These are phyloP conservation scores for Oryza coarctata DNA, from an alignment of 176 grass and related monocot species.

Conservation along the genomic window DNA sequence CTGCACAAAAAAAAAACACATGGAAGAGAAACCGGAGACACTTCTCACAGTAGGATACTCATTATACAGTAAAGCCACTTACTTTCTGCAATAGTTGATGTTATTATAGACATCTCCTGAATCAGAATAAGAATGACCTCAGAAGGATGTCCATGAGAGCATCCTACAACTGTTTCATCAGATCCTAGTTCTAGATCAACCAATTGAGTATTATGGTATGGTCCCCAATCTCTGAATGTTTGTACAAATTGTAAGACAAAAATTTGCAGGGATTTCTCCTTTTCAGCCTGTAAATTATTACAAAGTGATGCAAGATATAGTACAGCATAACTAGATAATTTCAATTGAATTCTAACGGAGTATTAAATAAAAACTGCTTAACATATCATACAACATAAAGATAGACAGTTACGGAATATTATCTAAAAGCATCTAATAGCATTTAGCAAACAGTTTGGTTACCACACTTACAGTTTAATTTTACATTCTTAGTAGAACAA, in stretches of 20 bases:
- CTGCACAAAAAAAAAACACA: neutral
- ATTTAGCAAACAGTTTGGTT: neutral
- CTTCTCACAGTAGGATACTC: constrained; percentile 1
- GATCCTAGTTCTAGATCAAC: constrained; percentile 44
- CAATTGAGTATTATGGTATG: constrained; percentile 42
- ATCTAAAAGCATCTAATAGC: neutral
- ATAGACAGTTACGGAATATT: neutral
- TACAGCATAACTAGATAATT: neutral
- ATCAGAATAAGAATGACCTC: constrained; percentile 86
- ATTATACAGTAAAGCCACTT: constrained; percentile 46
- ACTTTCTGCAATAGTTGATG: constrained; percentile 70
- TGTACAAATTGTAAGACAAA: constrained; percentile 79
- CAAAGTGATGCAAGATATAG: constrained; percentile 32
- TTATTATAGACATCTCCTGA: constrained; percentile 77
- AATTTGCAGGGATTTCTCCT: constrained; percentile 73
- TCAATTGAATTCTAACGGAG: neutral
- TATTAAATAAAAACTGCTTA: constrained; percentile 11
- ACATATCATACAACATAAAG: constrained; percentile 9
- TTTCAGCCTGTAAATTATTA: constrained; percentile 67
- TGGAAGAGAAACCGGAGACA: constrained; percentile 2
- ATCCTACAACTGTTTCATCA: constrained; percentile 67
- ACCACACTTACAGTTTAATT: neutral
- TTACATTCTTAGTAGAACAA: constrained; percentile 15
- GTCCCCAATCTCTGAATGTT: constrained; percentile 87
- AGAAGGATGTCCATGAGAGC: constrained; percentile 80